Evolutionary conservation across 257 asterid genomes (phyloP).

Genomic region (Solanum virginianum): DNA sequence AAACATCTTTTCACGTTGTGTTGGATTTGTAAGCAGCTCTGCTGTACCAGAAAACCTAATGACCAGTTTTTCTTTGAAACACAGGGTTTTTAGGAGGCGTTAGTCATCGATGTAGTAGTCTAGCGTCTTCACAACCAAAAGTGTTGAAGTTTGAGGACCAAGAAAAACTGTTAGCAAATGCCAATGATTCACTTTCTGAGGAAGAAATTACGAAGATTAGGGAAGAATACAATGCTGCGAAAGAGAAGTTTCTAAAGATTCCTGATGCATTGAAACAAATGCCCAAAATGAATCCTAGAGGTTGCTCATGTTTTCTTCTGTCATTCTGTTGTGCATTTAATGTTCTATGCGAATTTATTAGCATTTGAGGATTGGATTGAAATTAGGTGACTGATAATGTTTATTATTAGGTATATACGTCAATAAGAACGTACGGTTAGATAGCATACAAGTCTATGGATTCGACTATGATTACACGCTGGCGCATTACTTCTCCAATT

Average conservation of each 20-base stretch:
- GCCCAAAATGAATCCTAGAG: conserved; percentile 83
- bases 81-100: conserved; percentile 8
- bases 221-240: conserved; percentile 48
- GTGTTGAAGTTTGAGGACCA: conserved; percentile 28
- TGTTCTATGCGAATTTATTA: background rate
- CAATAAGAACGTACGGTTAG: conserved; percentile 85
- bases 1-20: background rate
- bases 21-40: background rate
- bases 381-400: background rate
- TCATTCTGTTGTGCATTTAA: background rate
- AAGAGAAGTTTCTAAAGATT: conserved; percentile 48
- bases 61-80: background rate
- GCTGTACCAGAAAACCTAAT: background rate
- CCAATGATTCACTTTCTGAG: conserved; percentile 12
- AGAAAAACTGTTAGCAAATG: conserved; percentile 9
- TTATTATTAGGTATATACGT: conserved; percentile 63
- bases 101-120: conserved; percentile 24
- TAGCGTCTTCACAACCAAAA: conserved; percentile 20
- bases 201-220: conserved; percentile 52
- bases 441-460: conserved; percentile 77
- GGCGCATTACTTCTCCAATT: conserved; percentile 87
- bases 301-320: conserved; percentile 10
- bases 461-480: conserved; percentile 95
- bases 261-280: conserved; percentile 65
- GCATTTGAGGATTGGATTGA: background rate